Conservation (phyloP, 495 filamentous ascomycete species). For the Mycothermus thermophilus region DNA sequence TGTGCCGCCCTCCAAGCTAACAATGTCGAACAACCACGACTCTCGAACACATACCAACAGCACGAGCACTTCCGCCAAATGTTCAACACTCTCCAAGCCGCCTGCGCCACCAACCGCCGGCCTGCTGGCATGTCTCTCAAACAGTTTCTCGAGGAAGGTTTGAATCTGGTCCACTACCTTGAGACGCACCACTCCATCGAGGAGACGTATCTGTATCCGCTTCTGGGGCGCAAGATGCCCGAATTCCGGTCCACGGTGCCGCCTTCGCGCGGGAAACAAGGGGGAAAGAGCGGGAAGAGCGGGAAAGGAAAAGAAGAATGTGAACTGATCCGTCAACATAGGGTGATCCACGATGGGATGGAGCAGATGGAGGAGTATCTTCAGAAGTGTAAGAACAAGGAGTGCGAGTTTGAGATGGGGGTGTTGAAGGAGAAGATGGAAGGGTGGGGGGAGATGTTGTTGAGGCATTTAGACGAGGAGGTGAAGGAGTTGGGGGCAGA, state of each 20-base stretch:
- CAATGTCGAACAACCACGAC: neutral
- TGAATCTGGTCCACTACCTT: slow-evolving; percentile 54
- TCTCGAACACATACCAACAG: slow-evolving; percentile 21
- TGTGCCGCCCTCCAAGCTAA: neutral
- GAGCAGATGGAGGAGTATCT: slow-evolving; percentile 61
- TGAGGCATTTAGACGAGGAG: slow-evolving; percentile 63
- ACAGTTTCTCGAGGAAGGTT: slow-evolving; percentile 46
- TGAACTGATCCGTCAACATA: slow-evolving; percentile 65
- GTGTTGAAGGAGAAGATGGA: slow-evolving; percentile 59
- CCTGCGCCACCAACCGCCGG: slow-evolving; percentile 39
- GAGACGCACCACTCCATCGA: slow-evolving; percentile 73
- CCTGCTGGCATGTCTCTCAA: slow-evolving; percentile 43
- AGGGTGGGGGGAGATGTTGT: slow-evolving; percentile 48
- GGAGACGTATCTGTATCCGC: slow-evolving; percentile 68
- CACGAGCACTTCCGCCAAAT: slow-evolving; percentile 64
- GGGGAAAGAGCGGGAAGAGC: neutral
- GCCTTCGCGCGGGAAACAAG: neutral
- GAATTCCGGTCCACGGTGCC: slow-evolving; percentile 38
- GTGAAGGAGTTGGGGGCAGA: slow-evolving; percentile 57
- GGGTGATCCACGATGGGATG: slow-evolving; percentile 66
- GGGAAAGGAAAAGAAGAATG: slow-evolving; percentile 7
- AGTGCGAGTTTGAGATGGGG: slow-evolving; percentile 51
- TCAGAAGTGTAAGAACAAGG: slow-evolving; percentile 44
- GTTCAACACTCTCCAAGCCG: slow-evolving; percentile 55
- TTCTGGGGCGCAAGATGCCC: slow-evolving; percentile 67